Evolutionary conservation across 2,329 filamentous ascomycete genomes (phyloP).

Genomic region (Botrytis pseudocinerea): DNA sequence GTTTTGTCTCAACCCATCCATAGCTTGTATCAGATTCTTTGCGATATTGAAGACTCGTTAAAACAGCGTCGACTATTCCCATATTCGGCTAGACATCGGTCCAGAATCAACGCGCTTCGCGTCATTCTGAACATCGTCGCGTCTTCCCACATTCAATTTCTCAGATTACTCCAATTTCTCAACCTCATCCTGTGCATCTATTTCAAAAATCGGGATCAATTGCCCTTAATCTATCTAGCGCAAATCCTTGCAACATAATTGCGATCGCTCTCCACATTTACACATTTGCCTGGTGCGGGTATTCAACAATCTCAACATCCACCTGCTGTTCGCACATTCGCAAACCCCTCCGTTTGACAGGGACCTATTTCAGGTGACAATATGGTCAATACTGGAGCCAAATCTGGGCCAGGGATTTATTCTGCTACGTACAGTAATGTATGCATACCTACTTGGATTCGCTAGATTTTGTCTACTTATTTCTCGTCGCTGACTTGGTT

Average conservation of each 20-base stretch:
- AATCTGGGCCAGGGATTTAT: slow-evolving; percentile 51
- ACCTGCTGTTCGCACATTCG: not conserved
- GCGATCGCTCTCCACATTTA: not conserved
- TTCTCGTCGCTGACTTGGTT: not conserved
- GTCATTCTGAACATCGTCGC: slow-evolving; percentile 12
- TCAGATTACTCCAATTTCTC: not conserved
- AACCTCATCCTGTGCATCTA: not conserved
- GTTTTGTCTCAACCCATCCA: not conserved
- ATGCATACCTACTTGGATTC: slow-evolving; percentile 38
- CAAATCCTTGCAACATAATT: not conserved
- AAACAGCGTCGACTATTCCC: not conserved
- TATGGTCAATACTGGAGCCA: slow-evolving; percentile 40
- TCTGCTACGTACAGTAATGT: slow-evolving; percentile 71
- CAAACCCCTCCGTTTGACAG: slow-evolving; percentile 7
- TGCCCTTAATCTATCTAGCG: not conserved
- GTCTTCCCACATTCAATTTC: slow-evolving; percentile 11
- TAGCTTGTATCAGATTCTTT: not conserved
- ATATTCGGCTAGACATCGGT: not conserved
- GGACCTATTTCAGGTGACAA: slow-evolving; percentile 24
- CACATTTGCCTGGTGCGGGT: not conserved
- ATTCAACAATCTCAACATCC: not conserved
- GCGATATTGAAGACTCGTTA: not conserved
- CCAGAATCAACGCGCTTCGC: slow-evolving; percentile 9
- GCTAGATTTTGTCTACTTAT: not conserved
- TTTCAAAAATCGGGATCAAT: not conserved